Evolutionary conservation across 179 eudicot species (phyloP), one percentile per base, ranked within the genome.

Genomic region (Dionaea muscipula): DNA sequence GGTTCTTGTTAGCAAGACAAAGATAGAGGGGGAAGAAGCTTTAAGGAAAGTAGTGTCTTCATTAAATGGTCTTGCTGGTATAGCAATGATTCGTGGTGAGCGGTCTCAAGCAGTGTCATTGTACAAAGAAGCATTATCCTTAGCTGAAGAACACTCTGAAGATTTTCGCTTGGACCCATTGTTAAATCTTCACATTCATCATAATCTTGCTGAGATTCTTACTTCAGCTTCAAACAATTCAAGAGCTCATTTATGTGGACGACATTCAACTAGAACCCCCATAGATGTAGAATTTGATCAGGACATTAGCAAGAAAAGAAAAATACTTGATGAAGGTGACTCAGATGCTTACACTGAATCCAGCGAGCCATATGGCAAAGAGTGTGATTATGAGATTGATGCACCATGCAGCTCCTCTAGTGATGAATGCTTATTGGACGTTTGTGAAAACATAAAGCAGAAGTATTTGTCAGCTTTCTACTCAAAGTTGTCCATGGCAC

Each of bases 1-100:
- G 97, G 94, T 84, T 59, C 95, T 90, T 78, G 78, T 86, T 53
- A 84, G 86, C 50, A 90, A 90, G 73, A 86, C 94, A 40, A 90
- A 84, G 84, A 46, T 90, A 49, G 97, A 90, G 73, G 97, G 97
- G 31, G 95, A 90, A 70, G 97, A 90, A 51, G 94, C 84, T 16
- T 81, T 90, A 50, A 78, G 97, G 79, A 86, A 75, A 71, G 56
- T 80, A 44, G 84, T 90, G 68, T 78, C 78, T 60, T 83, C 97
- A 40, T 71, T 90, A 72, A 90, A 90, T 77, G 97, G 90, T 43
- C 94, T 90, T 59, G 95, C 97, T 12, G 97, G 85, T 33, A 78
- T 90, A 71, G 83, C 94, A 25, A 69, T 86, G 55, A 79, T 90
- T 53, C 79, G 74, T 59, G 78, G 80, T 45, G 94, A 90, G 49